Percentiles rank a stretch among this genome's conserved stretches.
Evolutionary conservation across 2,329 filamentous ascomycete genomes (phyloP).

Genomic region (Colletotrichum horii): DNA sequence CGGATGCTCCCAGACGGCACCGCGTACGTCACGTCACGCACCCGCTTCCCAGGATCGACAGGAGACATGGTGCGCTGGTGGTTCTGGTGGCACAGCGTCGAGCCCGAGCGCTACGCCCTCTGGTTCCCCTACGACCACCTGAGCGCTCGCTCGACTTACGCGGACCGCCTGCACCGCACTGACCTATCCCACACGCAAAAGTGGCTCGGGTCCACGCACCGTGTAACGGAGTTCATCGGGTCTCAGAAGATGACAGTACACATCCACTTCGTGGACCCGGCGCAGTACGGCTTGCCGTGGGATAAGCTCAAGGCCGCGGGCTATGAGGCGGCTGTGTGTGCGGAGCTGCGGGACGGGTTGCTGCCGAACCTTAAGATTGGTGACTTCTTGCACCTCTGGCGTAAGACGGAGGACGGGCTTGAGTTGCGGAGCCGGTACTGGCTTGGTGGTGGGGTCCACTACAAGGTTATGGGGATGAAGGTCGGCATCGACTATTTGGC

Average conservation of each 20-base stretch:
- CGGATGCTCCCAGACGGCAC: constrained; percentile 3
- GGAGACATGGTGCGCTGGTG: constrained; percentile 19
- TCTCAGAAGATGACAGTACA: constrained; percentile 5
- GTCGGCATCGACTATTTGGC: constrained; percentile 12
- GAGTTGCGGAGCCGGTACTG: constrained; percentile 14
- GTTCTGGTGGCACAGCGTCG: constrained; percentile 21
- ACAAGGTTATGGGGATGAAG: constrained; percentile 9
- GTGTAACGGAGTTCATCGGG: constrained; percentile 15
- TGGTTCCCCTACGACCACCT: constrained; percentile 17
- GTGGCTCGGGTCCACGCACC: constrained; percentile 18
- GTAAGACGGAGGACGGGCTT: constrained; percentile 5
- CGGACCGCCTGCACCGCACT: constrained; percentile 7
- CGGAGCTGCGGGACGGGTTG: constrained; percentile 1
- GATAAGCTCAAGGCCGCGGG: constrained; percentile 1
- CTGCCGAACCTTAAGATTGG: constrained; percentile 13
- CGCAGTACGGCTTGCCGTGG: constrained; percentile 13
- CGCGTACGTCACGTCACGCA: constrained; percentile 10
- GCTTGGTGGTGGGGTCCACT: constrained; percentile 9
- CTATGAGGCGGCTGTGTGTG: constrained; percentile 9
- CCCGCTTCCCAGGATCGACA: constrained; percentile 11
- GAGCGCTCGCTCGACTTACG: neutral
- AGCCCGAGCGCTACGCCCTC: constrained; percentile 19
- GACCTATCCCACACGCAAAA: constrained; percentile 18
- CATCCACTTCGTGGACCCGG: constrained; percentile 17
- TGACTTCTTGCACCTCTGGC: constrained; percentile 16